Base-by-base conservation (phyloP, 2,329 filamentous ascomycete genomes). In the Chaetomium strumarium region DNA sequence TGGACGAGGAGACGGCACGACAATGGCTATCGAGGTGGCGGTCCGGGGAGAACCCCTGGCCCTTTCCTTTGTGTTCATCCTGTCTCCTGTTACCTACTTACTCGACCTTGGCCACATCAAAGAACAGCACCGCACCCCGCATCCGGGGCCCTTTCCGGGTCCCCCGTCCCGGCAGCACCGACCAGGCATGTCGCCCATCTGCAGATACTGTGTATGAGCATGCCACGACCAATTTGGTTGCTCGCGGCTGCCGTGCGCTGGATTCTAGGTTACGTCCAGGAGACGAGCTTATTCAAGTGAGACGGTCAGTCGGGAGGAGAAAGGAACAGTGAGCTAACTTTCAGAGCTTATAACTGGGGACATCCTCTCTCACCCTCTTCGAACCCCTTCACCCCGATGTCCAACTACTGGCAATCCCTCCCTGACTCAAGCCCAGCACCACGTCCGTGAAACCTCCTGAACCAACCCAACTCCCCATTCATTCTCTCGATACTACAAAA, bases 201-300 rank as follows among this genome's bases (percentile, higher is more conserved):
- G 39, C 33, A 40, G 20, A 19, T 24, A 38, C 11, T 31, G 44
- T 44, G 43, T 46, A 14, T 39, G n/a, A 19, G 1, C 31, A 36
- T 42, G 13, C 40, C 20, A 42, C 20, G 29, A 43, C 40, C 6
- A n/a, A 17, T 40, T 52, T 20, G 50, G 45, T 13, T 2, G 19
- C n/a, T 40, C 41, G 51, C 45, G 48, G 51, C 39, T 33, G 45
- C 33, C 24, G 33, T 31, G 38, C 36, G 14, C 40, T 36, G n/a
- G 31, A 52, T 8, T 16, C 12, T 20, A 31, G 40, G 5, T n/a
- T 5, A n/a, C 12, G 16, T 29, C 17, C 11, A 17, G 20, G 13
- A 41, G 16, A 34, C 39, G 39, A 41, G 39, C 17, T 12, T 20
- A 14, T n/a, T n/a, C n/a, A 8, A 34, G 14, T 12, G n/a, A 17